Evolutionary conservation across 495 filamentous ascomycete genomes (phyloP), one percentile per base, ranked within the genome.

Genomic region (Penicillium manginii): DNA sequence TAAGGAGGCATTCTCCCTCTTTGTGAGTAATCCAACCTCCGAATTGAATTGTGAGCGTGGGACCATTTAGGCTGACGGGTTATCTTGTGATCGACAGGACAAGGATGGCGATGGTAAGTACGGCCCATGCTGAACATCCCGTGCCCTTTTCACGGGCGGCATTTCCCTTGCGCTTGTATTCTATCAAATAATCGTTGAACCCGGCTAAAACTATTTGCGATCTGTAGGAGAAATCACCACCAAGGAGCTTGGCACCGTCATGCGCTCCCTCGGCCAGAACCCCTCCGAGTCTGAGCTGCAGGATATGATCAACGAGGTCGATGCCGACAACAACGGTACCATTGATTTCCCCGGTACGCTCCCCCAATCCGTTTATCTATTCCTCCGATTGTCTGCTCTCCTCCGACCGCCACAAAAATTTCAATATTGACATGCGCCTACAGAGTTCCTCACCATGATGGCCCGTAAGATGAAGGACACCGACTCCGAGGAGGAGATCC

Each of bases 241-340:
- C 74, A 98, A 97, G 84, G 94, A 98, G 78, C 83, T 98, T 64
- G 96, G 96, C 73, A 98, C 94, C 48, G 94, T 98, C 67, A 98
- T 98, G 94, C 88, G 96, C 78, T 98, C 93, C n/a, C 86, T 98
- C 58, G 94, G 94, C 78, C 96, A 98, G 80, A 98, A 98, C 82
- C 94, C 96, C 58, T 96, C 92, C 70, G 93, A 98, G 82, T 96
- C 93, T 54, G 94, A 98, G 79, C 83, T 98, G 62, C 96, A 98
- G 80, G 96, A 98, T 74, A 98, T 98, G 94, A 98, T 98, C 83
- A 97, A 98, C 82, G 96, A 98, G 82, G 96, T 98, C 56, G 94
- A 98, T 69, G 92, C 94, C 71, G 93, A 98, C 81, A 98, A 97
- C 86, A 98, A 98, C 73, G 94, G 94, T 78, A 98, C 94, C 61